Evolutionary conservation across 768 basidiomycete genomes (phyloP), one percentile per base, ranked within the genome.

Genomic region (Mycena latifolia): DNA sequence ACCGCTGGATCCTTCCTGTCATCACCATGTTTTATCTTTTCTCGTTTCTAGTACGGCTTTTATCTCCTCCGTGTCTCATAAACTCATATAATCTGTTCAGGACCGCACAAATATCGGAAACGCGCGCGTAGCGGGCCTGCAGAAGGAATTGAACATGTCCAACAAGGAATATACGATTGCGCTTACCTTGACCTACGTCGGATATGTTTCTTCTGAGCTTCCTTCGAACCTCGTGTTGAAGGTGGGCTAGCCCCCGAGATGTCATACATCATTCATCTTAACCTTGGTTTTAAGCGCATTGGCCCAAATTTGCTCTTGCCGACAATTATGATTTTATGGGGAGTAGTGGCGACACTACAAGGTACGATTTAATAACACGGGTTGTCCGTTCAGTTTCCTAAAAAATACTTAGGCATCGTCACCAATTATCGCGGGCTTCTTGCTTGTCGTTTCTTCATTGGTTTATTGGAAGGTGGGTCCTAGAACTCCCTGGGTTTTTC

Each of bases 41-140:
- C 20, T 43, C 41, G 5, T 43, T 43, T n/a, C 41, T 43, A 4
- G 41, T 43, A 20, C 15, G 37, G 37, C 14, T 37, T 37, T 37
- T 6, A 33, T 33, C 5, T 39, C 3, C 20, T 43, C 41, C 5
- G n/a, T 20, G n/a, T 43, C 1, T 43, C 41, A n/a, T 43, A 5
- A 6, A 1, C 41, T 43, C 20, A 20, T n/a, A 12, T 5, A n/a
- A 5, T n/a, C 18, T n/a, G 18, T 43, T n/a, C 41, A 43, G 41
- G 41, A 43, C 10, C 3, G 41, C 3, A 43, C 41, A 20, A 43
- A 43, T n/a, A 43, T 43, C 83, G 83, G 82, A 25, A 89, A 89
- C 65, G 88, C 87, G 43, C 80, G 83, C 17, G 79, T 89, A 12
- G 88, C 88, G 17, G 88, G 89, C 11, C 73, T 90, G 62, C 88